Evolutionary conservation across 2,329 filamentous ascomycete genomes (phyloP), one percentile per base, ranked within the genome.

Genomic region (Monilinia vaccinii-corymbosi): DNA sequence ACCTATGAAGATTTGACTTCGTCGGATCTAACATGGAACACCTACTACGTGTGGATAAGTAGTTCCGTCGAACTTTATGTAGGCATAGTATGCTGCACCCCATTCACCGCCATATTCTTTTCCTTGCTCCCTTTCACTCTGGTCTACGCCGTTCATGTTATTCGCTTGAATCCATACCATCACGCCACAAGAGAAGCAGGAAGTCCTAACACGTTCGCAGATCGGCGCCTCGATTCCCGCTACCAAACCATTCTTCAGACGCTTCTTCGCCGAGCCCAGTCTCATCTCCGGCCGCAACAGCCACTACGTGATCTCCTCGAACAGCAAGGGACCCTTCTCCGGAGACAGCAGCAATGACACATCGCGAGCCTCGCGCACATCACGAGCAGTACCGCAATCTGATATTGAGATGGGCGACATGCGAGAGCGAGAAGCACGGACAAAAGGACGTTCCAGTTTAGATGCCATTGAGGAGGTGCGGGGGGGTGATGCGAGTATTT

Each of bases 211-310:
- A 31, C 13, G 9, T 31, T 32, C 4, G 10, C 13, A 75, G 73
- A 73, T 77, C 46, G 76, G 74, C 56, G 74, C 75, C 31, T 77
- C 75, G 1, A 67, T 76, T 11, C 75, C 76, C 1, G 72, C 75
- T 3, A 74, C 72, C 3, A 77, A 75, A 52, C 75, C 74, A 1
- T 76, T 78, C 64, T 76, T 77, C 60, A 64, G 69, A 36, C 68
- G 67, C 13, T 72, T 73, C 61, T 28, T 60, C 34, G 18, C 56
- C 34, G 7, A 25, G 5, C 38, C n/a, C 2, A 16, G 18, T 21
- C 2, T 32, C 8, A 31, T 9, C 10, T 53, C 51, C 4, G 21
- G 13, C n/a, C 38, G 9, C 28, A 44, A 2, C 5, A 31, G 44
- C 1, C 25, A 23, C 5, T 53, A 53, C 13, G 13, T 1, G 2